Evolutionary conservation across 169 alveolate genomes (phyloP), one percentile per base, ranked within the genome.

Genomic region (Cryptosporidium bovis): DNA sequence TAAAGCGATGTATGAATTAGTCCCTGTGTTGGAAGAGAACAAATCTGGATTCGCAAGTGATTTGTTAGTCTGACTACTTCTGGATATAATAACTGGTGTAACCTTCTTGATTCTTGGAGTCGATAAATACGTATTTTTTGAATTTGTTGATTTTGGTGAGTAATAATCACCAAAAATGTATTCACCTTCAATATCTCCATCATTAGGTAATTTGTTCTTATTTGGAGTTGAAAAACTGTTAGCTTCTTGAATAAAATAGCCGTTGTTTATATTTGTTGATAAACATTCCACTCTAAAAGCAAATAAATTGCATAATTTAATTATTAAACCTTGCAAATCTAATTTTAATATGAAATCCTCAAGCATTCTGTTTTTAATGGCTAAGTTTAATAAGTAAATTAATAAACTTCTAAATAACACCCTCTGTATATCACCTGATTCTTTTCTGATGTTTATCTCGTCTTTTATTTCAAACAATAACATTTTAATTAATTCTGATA

Each of bases 361-460:
- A 2, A 58, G 50, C 8, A 46, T 16, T 56, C 56, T 53, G 40
- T 46, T 62, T 15, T 40, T 62, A 3, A 60, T n/a, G 8, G 34
- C 15, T 7, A 48, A 33, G 16, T 29, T 29, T 20, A 60, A 8
- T 24, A 77, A 60, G 64, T 77, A 60, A 16, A 77, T 77, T 40
- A 77, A 29, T 20, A 77, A 27, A 36, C 87, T 77, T 77, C 87
- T 77, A 44, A 77, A 77, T 16, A 36, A 0, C 15, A 60, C 56
- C 56, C 87, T 58, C 36, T 77, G 87, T 18, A 40, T 33, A 40
- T 77, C 87, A 20, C 64, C 69, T 18, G 71, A 60, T 44, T 77
- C 87, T 44, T 46, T 77, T 50, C 24, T 40, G 20, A 77, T 77
- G 15, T 24, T 60, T 31, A 6, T 13, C 2, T 56, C 87, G n/a